Evolutionary conservation across 495 filamentous ascomycete genomes (phyloP), one percentile per base, ranked within the genome.

Genomic region (Cercophora samala): DNA sequence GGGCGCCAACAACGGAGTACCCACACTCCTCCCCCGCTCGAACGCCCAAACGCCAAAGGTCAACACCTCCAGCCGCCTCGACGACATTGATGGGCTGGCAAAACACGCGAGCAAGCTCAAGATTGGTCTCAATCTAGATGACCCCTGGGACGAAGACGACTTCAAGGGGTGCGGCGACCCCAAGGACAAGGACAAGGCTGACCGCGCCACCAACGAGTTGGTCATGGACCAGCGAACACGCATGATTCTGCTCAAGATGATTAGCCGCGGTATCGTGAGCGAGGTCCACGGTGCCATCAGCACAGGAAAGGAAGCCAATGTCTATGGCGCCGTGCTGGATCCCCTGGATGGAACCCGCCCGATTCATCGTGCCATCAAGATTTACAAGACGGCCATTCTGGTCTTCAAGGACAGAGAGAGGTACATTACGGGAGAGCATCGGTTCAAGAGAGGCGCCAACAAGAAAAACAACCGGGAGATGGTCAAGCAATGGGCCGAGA

Each of bases 401-500:
- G 92, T 93, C 4, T 99, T 99, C 86, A 98, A 99, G 80, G 94
- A 98, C 78, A 86, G 95, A 54, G 92, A 97, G 73, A 90, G 91
- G 68, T 99, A 99, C 74, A 92, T 98, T 42, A 90, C 89, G 1
- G 95, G 96, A 64, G 95, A 98, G 76, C 92, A 92, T 77, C 83
- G 96, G 32, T 83, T 84, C 73, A 81, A 81, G 66, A 80, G 84
- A 58, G 94, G 93, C 46, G 93, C 93, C 77, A 93, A 91, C 78
- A 97, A 97, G 82, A 89, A 87, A 66, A 94, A 90, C 78, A 95
- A 91, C 77, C 86, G 93, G 4, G 91, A 93, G 59, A 97, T 97
- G 93, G 93, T 99, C 61, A 95, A 97, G 77, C 79, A 97, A 55
- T 99, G 95, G 95, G 95, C 96, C 4, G 93, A 97, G 79, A 99